Conservation (phyloP, 768 basidiomycete genomes). For the Stropharia rugosoannulata region DNA sequence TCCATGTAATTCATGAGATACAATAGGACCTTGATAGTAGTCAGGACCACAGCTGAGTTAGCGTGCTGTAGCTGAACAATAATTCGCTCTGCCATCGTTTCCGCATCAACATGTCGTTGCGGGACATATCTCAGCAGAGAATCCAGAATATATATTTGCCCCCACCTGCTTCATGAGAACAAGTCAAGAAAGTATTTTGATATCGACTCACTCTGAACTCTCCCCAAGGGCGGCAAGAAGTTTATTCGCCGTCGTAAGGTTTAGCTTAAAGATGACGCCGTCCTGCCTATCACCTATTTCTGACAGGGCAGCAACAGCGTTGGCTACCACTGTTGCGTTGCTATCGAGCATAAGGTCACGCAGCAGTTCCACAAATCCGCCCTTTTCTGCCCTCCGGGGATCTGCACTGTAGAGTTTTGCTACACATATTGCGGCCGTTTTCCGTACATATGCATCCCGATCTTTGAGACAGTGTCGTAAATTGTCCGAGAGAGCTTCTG, state of each 20-base stretch:
- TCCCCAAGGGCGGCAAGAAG: slow-evolving; percentile 89
- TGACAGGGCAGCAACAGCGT: slow-evolving; percentile 94
- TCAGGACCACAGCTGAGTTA: slow-evolving; percentile 99
- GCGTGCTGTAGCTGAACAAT: slow-evolving; percentile 93
- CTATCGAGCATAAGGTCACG: slow-evolving; percentile 89
- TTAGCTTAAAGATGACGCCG: slow-evolving; percentile 90
- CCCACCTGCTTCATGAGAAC: slow-evolving; percentile 68
- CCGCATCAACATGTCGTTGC: slow-evolving; percentile 82
- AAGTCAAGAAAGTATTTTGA: neutral
- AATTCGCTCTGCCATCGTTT: slow-evolving; percentile 94
- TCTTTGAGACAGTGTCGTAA: slow-evolving; percentile 92
- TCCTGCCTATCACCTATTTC: slow-evolving; percentile 96
- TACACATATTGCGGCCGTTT: slow-evolving; percentile 97
- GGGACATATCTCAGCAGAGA: slow-evolving; percentile 94
- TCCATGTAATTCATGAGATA: slow-evolving; percentile 99
- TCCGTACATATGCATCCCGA: slow-evolving; percentile 95
- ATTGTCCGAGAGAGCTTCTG: slow-evolving; percentile 84
- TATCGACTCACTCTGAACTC: slow-evolving; percentile 86
- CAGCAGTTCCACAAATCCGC: slow-evolving; percentile 88
- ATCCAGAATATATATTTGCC: slow-evolving; percentile 97
- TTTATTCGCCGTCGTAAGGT: slow-evolving; percentile 84
- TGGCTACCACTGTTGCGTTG: slow-evolving; percentile 97
- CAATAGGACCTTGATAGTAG: slow-evolving; percentile 93
- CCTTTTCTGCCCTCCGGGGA: slow-evolving; percentile 80
- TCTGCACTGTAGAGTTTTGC: slow-evolving; percentile 94